Base-by-base conservation (phyloP, 2,329 filamentous ascomycete genomes). In the Xylaria polymorpha region DNA sequence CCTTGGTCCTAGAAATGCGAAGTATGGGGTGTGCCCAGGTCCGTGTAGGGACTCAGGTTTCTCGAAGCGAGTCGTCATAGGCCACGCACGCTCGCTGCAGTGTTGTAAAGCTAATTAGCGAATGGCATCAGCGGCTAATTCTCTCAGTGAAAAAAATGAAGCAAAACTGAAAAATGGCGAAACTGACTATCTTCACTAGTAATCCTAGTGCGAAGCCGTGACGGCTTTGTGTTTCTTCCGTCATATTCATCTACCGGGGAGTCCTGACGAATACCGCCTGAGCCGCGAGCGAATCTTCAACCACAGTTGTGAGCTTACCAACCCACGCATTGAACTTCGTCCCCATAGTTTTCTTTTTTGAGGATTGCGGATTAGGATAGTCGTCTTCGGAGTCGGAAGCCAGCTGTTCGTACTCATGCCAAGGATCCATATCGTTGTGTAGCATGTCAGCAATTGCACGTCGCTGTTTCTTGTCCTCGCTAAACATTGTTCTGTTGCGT, bases 331-430 rank as follows among this genome's bases (percentile, higher is more conserved):
- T 6, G 4, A 25, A 9, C 20, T 29, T 50, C 22, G 22, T 12
- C 6, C 20, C 22, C 20, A 8, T 15, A 10, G 46, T 15, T 25
- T 50, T 50, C 20, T 15, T 25, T 50, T 14, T 25, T 15, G 22
- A 10, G 12, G 20, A 25, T 50, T 32, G 25, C 14, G 48, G 9
- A 5, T 37, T 44, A 12, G 46, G n/a, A 7, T n/a, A 32, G 5
- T 65, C 48, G 39, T 41, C 39, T 44, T 68, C 67, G 14, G 29
- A 8, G 14, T 60, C 64, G 41, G 64, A 69, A 43, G 60, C 59
- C 14, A 67, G 43, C 20, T 25, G 41, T 10, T 25, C 48, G 43
- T 66, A 69, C 53, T 55, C 39, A 35, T 67, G 55, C 67, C 63
- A 66, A 6, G 67, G 59, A 18, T 41, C 48, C 4, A 48, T 43